These are phyloP conservation scores for Deuterostichococcus epilithicus DNA, from an alignment of 139 green algal species.

Conservation along the genomic window DNA sequence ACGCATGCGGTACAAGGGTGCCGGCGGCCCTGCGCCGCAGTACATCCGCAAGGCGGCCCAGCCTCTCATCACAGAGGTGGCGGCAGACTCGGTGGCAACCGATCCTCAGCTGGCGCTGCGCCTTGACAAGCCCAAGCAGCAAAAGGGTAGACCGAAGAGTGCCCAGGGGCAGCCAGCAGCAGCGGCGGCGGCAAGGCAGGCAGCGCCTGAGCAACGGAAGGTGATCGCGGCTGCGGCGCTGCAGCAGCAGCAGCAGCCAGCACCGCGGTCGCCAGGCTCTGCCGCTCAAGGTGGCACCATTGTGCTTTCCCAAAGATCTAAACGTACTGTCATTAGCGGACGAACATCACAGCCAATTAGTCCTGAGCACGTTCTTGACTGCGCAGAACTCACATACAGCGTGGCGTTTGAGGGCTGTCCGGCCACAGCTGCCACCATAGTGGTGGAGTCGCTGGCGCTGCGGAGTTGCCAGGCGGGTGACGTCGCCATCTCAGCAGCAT, in stretches of 20 bases:
- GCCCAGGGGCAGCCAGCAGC: neutral
- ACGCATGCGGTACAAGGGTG: constrained; percentile 77
- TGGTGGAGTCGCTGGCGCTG: neutral
- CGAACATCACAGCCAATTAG: neutral
- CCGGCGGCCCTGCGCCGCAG: constrained; percentile 27
- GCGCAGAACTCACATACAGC: too few relatives aligned
- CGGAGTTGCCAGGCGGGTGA: too few relatives aligned
- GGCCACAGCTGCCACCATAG: neutral
- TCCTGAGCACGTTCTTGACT: neutral
- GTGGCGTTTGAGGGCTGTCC: neutral
- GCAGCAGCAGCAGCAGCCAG: neutral
- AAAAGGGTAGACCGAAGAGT: neutral
- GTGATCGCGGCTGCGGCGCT: too few relatives aligned
- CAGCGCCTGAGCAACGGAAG: neutral
- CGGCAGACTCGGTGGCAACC: neutral
- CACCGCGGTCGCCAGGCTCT: too few relatives aligned
- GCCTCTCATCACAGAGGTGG: neutral
- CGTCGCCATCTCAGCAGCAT: neutral
- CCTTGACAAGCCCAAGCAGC: neutral
- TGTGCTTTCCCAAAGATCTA: too few relatives aligned
- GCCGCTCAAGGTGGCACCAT: too few relatives aligned
- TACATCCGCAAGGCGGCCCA: constrained; percentile 31
- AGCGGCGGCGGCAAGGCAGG: neutral
- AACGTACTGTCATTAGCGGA: neutral
- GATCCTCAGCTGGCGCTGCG: neutral